These are phyloP conservation scores for Talaromyces sp. DNA, from an alignment of 2,329 filamentous ascomycete genomes.

Conservation along the genomic window DNA sequence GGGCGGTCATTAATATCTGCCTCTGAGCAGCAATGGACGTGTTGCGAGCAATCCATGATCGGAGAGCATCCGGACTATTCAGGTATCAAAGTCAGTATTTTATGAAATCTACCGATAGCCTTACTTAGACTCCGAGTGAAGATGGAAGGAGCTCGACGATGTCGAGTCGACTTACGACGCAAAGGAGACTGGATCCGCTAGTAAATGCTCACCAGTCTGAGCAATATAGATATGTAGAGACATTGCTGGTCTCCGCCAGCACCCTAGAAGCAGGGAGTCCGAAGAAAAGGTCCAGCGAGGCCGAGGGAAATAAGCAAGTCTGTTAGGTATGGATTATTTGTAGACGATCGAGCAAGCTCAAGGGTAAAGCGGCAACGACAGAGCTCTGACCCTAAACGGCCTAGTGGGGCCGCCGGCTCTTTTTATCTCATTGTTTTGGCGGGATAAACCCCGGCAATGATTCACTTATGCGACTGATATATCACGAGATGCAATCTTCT, in stretches of 20 bases:
- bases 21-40: slow-evolving; percentile 68
- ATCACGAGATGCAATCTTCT: slow-evolving; percentile 17
- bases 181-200: slow-evolving; percentile 70
- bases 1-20: slow-evolving; percentile 80
- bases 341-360: not conserved
- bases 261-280: slow-evolving; percentile 19
- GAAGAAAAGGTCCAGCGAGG: slow-evolving; percentile 14
- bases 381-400: slow-evolving; percentile 7
- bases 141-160: not conserved
- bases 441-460: not conserved
- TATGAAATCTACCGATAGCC: not conserved
- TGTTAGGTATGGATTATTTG: not conserved
- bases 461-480: not conserved
- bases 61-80: slow-evolving; percentile 73
- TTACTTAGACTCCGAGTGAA: not conserved
- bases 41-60: slow-evolving; percentile 70
- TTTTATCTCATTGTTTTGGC: not conserved
- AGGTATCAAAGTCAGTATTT: slow-evolving; percentile 19
- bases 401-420: not conserved
- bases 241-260: slow-evolving; percentile 55
- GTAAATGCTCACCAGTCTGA: slow-evolving; percentile 83
- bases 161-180: slow-evolving; percentile 55
- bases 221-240: slow-evolving; percentile 85
- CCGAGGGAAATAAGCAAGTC: not conserved
- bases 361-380: slow-evolving; percentile 14